phyloP scores from a whole-genome alignment of 1,284 basidiomycete genomes.

The Cerioporus squamosus region DNA sequence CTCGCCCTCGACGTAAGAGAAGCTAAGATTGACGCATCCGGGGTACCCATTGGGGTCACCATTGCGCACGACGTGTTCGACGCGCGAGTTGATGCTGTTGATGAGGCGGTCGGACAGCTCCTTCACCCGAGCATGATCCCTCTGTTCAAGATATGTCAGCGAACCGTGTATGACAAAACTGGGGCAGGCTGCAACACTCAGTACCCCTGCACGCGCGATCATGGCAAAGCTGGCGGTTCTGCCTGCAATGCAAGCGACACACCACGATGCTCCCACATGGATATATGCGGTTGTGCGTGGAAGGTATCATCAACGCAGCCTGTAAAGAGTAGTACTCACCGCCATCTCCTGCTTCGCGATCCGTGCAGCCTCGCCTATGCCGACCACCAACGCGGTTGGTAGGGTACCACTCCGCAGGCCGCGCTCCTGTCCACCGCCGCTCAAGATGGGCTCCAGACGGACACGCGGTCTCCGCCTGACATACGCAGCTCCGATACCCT shows the following conservation, averaged over 20 bases:
- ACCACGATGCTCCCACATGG: constrained; percentile 34
- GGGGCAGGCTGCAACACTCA: constrained; percentile 48
- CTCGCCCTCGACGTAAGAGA: constrained; percentile 98
- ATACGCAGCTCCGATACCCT: constrained; percentile 95
- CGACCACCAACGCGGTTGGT: constrained; percentile 88
- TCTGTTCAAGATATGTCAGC: constrained; percentile 45
- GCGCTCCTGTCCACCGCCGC: constrained; percentile 97
- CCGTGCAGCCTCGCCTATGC: constrained; percentile 94
- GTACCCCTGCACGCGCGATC: constrained; percentile 88
- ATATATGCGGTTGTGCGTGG: constrained; percentile 31
- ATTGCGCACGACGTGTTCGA: constrained; percentile 93
- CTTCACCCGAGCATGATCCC: constrained; percentile 83
- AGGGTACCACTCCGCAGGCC: constrained; percentile 95
- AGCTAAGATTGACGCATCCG: constrained; percentile 94
- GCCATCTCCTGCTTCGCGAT: constrained; percentile 92
- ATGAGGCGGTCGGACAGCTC: constrained; percentile 85
- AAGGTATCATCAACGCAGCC: constrained; percentile 54
- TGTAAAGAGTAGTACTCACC: constrained; percentile 57
- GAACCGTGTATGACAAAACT: neutral
- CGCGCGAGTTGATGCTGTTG: constrained; percentile 79
- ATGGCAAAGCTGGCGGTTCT: constrained; percentile 54
- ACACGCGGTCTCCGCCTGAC: constrained; percentile 94
- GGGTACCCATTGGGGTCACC: constrained; percentile 90
- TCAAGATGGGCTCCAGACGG: constrained; percentile 93
- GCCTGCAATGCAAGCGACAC: constrained; percentile 21